Evolutionary conservation across 306 rosid species (phyloP).

Genomic region (Abrus pulchellus): DNA sequence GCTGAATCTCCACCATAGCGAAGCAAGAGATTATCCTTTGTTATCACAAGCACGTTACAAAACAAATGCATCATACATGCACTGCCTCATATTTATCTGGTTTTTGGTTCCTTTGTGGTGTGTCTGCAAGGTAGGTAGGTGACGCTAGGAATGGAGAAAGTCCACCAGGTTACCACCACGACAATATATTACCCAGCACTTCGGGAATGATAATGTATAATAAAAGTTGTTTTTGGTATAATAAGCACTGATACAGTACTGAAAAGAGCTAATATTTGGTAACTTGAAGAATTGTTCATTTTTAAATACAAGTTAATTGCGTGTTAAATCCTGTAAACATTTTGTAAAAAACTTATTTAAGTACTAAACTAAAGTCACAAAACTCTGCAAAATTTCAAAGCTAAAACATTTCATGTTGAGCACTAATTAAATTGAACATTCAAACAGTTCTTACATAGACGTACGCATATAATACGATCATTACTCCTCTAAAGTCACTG

Average conservation of each 20-base stretch:
- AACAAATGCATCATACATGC: not conserved
- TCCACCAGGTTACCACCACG: too few relatives aligned
- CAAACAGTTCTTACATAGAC: constrained; percentile 35
- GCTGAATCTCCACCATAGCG: not conserved
- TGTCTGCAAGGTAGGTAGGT: too few relatives aligned
- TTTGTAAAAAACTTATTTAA: not conserved
- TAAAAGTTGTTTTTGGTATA: too few relatives aligned
- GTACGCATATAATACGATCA: constrained; percentile 15
- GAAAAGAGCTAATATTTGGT: not conserved
- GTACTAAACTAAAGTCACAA: not conserved
- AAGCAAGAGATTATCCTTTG: not conserved
- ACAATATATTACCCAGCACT: not conserved
- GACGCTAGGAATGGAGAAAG: too few relatives aligned
- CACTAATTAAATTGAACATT: constrained; percentile 28
- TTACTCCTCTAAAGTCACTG: constrained; percentile 34
- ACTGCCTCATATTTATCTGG: too few relatives aligned
- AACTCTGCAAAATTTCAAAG: not conserved
- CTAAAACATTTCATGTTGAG: constrained; percentile 11
- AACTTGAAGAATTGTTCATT: not conserved
- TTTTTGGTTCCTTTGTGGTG: too few relatives aligned
- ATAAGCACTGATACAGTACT: not conserved
- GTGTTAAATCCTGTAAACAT: not conserved
- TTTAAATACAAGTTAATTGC: not conserved
- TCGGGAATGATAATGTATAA: too few relatives aligned
- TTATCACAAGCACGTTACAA: not conserved